These are phyloP conservation scores for Hyaloscypha variabilis DNA, from an alignment of 495 filamentous ascomycete genomes.

Conservation along the genomic window DNA sequence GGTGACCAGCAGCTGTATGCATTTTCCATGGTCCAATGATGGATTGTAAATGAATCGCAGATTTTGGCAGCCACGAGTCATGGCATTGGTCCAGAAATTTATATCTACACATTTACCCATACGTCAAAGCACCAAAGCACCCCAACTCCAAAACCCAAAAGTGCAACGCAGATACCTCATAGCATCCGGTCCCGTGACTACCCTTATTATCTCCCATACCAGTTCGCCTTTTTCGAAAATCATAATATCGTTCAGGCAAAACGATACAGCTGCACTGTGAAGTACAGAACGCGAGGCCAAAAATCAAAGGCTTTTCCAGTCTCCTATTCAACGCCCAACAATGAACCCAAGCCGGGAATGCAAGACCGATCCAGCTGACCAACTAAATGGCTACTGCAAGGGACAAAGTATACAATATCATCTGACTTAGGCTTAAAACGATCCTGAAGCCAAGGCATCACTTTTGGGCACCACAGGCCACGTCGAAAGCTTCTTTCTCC, in stretches of 20 bases:
- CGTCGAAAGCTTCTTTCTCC: constrained; percentile 26
- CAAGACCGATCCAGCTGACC: not conserved
- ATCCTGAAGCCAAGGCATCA: constrained; percentile 2
- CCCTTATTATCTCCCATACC: no score
- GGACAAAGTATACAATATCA: not conserved
- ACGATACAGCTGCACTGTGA: not conserved
- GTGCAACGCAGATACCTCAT: no score
- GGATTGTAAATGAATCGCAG: no score
- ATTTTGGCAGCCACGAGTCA: no score
- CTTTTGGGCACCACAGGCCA: constrained; percentile 20
- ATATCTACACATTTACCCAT: no score
- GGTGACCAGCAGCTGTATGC: no score
- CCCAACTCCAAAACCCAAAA: not conserved
- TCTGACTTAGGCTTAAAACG: not conserved
- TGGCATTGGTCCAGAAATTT: no score
- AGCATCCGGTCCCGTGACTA: no score
- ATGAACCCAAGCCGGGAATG: not conserved
- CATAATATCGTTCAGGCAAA: not conserved
- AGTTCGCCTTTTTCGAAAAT: no score
- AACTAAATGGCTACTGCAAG: not conserved
- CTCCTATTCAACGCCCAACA: not conserved
- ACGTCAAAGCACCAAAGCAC: not conserved
- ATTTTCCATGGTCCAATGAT: no score
- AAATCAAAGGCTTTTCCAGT: not conserved
- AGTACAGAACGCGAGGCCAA: no score